A percentile compares a stretch with the other conserved stretches of the same genome.
Evolutionary conservation across 2,329 filamentous ascomycete species (phyloP).

Genomic region (Emericellopsis cladophorae): DNA sequence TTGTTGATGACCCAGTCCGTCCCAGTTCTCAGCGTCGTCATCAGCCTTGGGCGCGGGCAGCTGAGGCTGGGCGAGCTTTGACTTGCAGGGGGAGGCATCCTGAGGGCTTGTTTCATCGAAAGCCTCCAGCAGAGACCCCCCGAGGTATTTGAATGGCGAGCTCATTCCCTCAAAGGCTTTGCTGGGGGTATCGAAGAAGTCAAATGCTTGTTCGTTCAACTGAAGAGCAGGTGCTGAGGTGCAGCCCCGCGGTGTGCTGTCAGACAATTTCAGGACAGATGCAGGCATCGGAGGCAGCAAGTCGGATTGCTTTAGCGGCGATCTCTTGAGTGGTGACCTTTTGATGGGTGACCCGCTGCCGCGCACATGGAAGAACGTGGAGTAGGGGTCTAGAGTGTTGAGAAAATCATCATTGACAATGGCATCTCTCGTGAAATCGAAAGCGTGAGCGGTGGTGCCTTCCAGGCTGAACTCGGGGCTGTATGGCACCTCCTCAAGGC

Average conservation of each 20-base stretch:
- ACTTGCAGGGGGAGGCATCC: too few species aligned
- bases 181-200: conserved; percentile 40
- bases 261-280: not conserved
- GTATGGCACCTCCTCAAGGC: conserved; percentile 43
- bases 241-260: conserved; percentile 32
- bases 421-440: conserved; percentile 17
- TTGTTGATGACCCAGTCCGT: too few species aligned
- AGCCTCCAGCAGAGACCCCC: conserved; percentile 15
- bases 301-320: conserved; percentile 26
- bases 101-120: too few species aligned
- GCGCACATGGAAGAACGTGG: too few species aligned
- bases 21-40: too few species aligned
- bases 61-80: too few species aligned
- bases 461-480: conserved; percentile 57
- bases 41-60: too few species aligned
- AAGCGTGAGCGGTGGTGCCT: conserved; percentile 33
- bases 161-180: conserved; percentile 41
- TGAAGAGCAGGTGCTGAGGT: conserved; percentile 39
- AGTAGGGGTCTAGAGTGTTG: not conserved
- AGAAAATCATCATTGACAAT: conserved; percentile 2
- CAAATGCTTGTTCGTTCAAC: conserved; percentile 23
- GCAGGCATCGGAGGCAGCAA: not conserved
- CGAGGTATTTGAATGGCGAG: conserved; percentile 40
- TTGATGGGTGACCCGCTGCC: conserved; percentile 53
- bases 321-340: conserved; percentile 25